Base-by-base conservation (phyloP, 345 rosid species). In the Psidium guajava region DNA sequence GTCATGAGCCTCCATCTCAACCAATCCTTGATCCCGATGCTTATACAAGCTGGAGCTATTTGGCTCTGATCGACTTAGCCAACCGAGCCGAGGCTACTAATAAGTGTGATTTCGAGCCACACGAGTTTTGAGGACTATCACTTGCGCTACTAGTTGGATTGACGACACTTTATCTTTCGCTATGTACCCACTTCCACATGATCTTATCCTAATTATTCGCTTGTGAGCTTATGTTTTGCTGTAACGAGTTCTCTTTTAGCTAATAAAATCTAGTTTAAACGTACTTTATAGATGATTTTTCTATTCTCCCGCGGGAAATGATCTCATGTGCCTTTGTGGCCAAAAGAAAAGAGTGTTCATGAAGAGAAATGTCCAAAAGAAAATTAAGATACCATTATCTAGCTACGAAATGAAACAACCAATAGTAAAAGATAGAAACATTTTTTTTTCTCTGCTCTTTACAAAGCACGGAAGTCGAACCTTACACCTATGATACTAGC, bases 1-100 rank as follows among this genome's bases (percentile, higher is more conserved):
- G 89, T 94, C 87, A 95, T 95, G 98, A 94, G 93, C 84, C 95
- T 93, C 86, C 99, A 95, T 87, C 99, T 96, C 77, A 93, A 89
- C 81, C 92, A 95, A 14, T 87, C 96, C 52, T 90, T 96, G 73
- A 90, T 93, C 88, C 96, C 98, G 3, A 91, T 91, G 98, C 99
- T 96, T 61, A 93, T 86, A 89, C 83, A 88, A 15, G 98, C 89
- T 50, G 98, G 99, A 40, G 99, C 99, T 49, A 86, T 96, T 51
- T 96, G 99, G 99, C 94, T 96, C 83, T 95, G 86, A 93, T 64
- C 50, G 24, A 16, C 20, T 56, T 5, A 80, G 13, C 11, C n/a
- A 52, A 42, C 24, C 1, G 47, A 14, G 27, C 13, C 25, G 25
- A 69, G 47, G 80, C 24, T 36, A 69, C 22, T 40, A 69, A 69